Percentiles rank a stretch among this genome's conserved stretches.
phyloP scores from a whole-genome alignment of 2,329 filamentous ascomycete species.

The Cadophora sp. region DNA sequence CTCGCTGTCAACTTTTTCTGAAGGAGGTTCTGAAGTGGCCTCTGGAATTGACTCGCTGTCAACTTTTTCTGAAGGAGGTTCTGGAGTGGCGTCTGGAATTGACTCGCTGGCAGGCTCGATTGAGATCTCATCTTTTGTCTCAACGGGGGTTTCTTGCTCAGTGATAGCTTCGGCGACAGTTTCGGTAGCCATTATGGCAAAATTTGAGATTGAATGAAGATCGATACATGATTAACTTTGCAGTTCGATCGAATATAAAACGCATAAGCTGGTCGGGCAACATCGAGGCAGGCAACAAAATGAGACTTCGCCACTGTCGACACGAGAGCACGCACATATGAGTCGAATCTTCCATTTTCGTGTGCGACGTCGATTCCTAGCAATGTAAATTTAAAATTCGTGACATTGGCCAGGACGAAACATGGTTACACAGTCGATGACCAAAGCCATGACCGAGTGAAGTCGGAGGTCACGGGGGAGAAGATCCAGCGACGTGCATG shows the following conservation, averaged over 20 bases:
- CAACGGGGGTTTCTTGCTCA: not conserved
- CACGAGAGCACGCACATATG: slow-evolving; percentile 24
- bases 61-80: not conserved
- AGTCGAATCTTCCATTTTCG: slow-evolving; percentile 23
- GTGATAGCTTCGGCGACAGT: not conserved
- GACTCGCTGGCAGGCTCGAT: not conserved
- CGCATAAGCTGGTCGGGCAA: not conserved
- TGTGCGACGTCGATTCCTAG: slow-evolving; percentile 1
- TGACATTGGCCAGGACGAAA: slow-evolving; percentile 1
- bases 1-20: not conserved
- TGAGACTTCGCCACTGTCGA: slow-evolving; percentile 15
- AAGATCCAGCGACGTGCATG: slow-evolving; percentile 26
- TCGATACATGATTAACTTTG: not conserved
- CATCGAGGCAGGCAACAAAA: not conserved
- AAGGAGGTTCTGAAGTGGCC: slow-evolving; percentile 9
- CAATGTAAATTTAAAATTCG: not conserved
- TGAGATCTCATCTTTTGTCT: not conserved
- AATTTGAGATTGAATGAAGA: not conserved
- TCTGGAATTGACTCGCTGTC: too few species aligned
- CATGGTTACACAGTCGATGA: not conserved
- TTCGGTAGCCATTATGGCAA: slow-evolving; percentile 15
- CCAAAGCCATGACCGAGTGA: not conserved
- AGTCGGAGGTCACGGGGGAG: not conserved
- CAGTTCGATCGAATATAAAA: not conserved
- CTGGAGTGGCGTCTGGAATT: not conserved